Evolutionary conservation across 1,284 basidiomycete species (phyloP).

Genomic region (Sporisorium iseilematis-ciliati): DNA sequence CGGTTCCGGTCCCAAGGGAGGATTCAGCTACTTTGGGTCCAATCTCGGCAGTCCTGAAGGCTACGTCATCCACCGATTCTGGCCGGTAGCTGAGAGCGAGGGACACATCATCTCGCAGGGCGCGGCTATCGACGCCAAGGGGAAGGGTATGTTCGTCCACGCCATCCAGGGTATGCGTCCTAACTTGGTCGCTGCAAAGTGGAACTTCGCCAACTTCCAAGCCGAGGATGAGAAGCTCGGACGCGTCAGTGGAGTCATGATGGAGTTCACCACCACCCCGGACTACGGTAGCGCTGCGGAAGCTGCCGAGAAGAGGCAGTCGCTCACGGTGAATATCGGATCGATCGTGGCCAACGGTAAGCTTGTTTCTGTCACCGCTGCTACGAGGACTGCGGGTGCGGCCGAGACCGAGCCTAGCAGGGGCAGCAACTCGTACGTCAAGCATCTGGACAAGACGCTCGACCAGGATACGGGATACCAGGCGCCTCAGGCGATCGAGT

Average conservation of each 20-base stretch:
- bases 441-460: constrained; percentile 76
- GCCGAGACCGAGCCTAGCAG: constrained; percentile 65
- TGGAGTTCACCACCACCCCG: constrained; percentile 88
- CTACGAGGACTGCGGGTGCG: constrained; percentile 67
- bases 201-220: constrained; percentile 95
- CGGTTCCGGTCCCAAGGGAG: constrained; percentile 86
- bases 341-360: constrained; percentile 83
- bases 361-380: constrained; percentile 77
- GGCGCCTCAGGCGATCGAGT: constrained; percentile 80
- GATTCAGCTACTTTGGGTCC: constrained; percentile 87
- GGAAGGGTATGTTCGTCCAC: constrained; percentile 91
- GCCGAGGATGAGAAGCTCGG: constrained; percentile 71
- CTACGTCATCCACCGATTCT: constrained; percentile 67
- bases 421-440: constrained; percentile 78
- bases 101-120: constrained; percentile 84
- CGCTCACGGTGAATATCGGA: constrained; percentile 80
- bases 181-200: constrained; percentile 88
- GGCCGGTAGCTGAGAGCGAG: constrained; percentile 72
- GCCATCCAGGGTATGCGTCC: constrained; percentile 99
- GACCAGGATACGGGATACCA: constrained; percentile 84
- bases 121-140: constrained; percentile 76
- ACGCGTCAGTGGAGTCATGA: constrained; percentile 82
- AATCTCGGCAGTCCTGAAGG: constrained; percentile 54
- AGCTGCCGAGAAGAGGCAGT: constrained; percentile 40
- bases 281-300: constrained; percentile 58